Percentiles rank a stretch among this genome's conserved stretches.
phyloP scores from a whole-genome alignment of 2,329 filamentous ascomycete species.

The Cordyceps cateniannulata region DNA sequence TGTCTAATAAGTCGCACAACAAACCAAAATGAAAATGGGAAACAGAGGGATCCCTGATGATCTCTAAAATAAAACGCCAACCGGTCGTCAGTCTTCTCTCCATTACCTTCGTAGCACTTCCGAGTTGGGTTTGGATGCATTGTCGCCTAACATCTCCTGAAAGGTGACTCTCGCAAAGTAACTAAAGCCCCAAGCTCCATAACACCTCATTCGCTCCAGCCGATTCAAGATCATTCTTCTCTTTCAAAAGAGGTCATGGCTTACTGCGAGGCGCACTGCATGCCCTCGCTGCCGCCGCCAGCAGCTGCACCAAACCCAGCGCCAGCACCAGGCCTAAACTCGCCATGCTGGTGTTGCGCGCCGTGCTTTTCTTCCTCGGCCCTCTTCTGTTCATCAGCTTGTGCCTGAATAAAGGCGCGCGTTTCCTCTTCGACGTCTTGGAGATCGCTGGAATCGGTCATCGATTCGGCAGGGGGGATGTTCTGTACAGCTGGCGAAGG shows the following conservation, averaged over 20 bases:
- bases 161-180: neutral
- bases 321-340: slow-evolving; percentile 54
- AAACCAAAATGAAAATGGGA: neutral
- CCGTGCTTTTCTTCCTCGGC: neutral
- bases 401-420: slow-evolving; percentile 35
- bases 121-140: neutral
- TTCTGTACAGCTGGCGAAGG: slow-evolving; percentile 59
- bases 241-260: slow-evolving; percentile 11
- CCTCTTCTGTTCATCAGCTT: slow-evolving; percentile 65
- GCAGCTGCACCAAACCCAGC: slow-evolving; percentile 41
- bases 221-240: neutral
- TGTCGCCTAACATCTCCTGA: neutral
- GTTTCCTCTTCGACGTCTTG: slow-evolving; percentile 72
- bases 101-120: neutral
- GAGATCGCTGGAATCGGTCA: slow-evolving; percentile 84
- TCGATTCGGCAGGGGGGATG: slow-evolving; percentile 70
- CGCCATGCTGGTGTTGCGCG: neutral
- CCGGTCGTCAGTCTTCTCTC: neutral
- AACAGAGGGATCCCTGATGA: neutral
- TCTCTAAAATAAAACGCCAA: slow-evolving; percentile 13
- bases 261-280: slow-evolving; percentile 87
- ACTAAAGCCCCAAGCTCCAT: neutral
- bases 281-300: slow-evolving; percentile 68
- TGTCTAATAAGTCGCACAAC: slow-evolving; percentile 1
- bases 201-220: neutral